phyloP scores from a whole-genome alignment of 768 basidiomycete genomes.

The Tulasnella sp. region DNA sequence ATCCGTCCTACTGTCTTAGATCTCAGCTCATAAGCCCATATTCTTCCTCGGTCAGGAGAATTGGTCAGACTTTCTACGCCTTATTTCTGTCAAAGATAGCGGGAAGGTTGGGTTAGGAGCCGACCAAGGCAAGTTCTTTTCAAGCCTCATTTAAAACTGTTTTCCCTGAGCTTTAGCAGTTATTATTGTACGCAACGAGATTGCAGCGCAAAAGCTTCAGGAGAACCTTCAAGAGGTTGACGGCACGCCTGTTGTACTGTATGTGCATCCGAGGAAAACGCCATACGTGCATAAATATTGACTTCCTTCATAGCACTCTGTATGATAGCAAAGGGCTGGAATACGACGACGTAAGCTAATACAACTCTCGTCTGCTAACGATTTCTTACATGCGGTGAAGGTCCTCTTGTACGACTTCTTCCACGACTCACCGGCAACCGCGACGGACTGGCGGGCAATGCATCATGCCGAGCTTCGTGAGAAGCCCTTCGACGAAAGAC shows the following conservation, averaged over 20 bases:
- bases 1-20: neutral
- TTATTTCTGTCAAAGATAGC: neutral
- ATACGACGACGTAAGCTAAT: constrained; percentile 59
- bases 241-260: too few relatives aligned
- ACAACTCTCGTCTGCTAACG: neutral
- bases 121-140: constrained; percentile 50
- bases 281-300: too few relatives aligned
- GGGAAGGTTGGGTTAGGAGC: constrained; percentile 41
- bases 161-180: constrained; percentile 61
- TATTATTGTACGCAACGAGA: constrained; percentile 67
- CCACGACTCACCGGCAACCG: constrained; percentile 58
- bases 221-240: constrained; percentile 42
- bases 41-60: neutral
- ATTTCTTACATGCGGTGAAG: constrained; percentile 43
- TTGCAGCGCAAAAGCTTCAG: constrained; percentile 55
- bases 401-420: constrained; percentile 79
- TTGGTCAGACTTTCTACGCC: neutral
- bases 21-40: constrained; percentile 17
- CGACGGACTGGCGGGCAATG: constrained; percentile 63
- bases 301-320: constrained; percentile 46
- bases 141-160: too few relatives aligned
- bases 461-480: constrained; percentile 39
- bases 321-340: constrained; percentile 70
- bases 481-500: neutral
- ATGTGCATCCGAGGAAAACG: too few relatives aligned